A percentile compares a stretch with the other conserved stretches of the same genome.
These are phyloP conservation scores for Xylaria flabelliformis DNA, from an alignment of 495 filamentous ascomycete species.

Conservation along the genomic window DNA sequence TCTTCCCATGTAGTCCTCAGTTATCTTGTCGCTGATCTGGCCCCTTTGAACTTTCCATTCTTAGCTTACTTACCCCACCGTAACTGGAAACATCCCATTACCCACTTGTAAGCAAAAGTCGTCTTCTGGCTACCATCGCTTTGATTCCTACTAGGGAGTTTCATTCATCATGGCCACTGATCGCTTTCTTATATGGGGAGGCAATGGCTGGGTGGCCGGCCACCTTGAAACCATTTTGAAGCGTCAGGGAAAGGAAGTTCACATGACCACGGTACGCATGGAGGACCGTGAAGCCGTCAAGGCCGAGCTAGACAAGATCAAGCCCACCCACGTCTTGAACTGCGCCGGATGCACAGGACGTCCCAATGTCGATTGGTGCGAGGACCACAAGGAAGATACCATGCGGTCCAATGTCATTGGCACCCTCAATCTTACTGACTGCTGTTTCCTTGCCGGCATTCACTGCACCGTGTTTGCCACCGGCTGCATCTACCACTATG, in stretches of 20 bases:
- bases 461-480: constrained; percentile 71
- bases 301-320: constrained; percentile 60
- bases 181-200: constrained; percentile 67
- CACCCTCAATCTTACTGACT: constrained; percentile 66
- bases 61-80: neutral
- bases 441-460: constrained; percentile 60
- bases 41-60: neutral
- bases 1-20: neutral
- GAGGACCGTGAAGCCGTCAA: constrained; percentile 64
- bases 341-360: constrained; percentile 70
- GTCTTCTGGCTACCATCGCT: neutral
- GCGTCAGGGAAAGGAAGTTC: constrained; percentile 65
- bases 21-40: neutral
- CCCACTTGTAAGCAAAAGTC: neutral
- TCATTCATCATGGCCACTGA: constrained; percentile 29
- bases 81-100: neutral
- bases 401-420: constrained; percentile 69
- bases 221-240: constrained; percentile 68
- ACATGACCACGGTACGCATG: constrained; percentile 65
- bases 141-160: neutral
- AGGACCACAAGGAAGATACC: constrained; percentile 69
- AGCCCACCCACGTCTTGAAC: constrained; percentile 69
- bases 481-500: constrained; percentile 68
- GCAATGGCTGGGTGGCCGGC: constrained; percentile 67
- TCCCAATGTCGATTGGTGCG: constrained; percentile 74